Percentiles rank a stretch among this genome's conserved stretches.
Evolutionary conservation across 495 filamentous ascomycete genomes (phyloP).

Genomic region (Neurospora sp.): DNA sequence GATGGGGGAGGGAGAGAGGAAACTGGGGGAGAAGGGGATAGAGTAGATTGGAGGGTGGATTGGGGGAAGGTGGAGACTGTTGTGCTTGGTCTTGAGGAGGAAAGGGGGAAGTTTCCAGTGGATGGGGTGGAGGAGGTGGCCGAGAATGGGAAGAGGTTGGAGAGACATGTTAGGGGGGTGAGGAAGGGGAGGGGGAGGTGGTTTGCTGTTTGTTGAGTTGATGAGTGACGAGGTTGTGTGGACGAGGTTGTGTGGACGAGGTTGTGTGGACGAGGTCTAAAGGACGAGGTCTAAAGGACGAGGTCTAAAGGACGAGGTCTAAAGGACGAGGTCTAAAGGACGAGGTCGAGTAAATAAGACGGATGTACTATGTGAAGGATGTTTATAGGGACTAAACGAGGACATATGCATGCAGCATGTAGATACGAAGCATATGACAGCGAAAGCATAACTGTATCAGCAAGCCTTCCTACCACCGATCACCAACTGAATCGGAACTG

Average conservation of each 20-base stretch:
- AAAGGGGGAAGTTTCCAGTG: slow-evolving; percentile 18
- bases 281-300: not conserved
- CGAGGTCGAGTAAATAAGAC: not conserved
- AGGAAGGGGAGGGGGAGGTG: not conserved
- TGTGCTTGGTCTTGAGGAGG: slow-evolving; percentile 1
- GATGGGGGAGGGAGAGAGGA: not conserved
- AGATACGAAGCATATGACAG: too few species aligned
- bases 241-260: too few species aligned
- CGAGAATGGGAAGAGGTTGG: slow-evolving; percentile 6
- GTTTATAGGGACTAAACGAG: too few species aligned
- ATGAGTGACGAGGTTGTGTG: not conserved
- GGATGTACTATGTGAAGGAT: not conserved
- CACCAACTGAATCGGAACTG: too few species aligned
- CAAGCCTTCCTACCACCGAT: too few species aligned
- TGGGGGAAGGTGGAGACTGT: slow-evolving; percentile 36
- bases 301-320: not conserved
- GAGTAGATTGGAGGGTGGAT: slow-evolving; percentile 33
- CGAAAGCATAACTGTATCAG: too few species aligned
- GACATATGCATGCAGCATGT: not conserved
- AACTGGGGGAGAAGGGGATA: slow-evolving; percentile 18
- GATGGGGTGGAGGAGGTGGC: slow-evolving; percentile 10
- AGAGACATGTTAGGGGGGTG: slow-evolving; percentile 1
- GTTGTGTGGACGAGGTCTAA: too few species aligned
- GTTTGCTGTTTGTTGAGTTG: not conserved
- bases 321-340: too few species aligned